Conservation (phyloP, 768 basidiomycete species). For the Punctularia strigosozonata region DNA sequence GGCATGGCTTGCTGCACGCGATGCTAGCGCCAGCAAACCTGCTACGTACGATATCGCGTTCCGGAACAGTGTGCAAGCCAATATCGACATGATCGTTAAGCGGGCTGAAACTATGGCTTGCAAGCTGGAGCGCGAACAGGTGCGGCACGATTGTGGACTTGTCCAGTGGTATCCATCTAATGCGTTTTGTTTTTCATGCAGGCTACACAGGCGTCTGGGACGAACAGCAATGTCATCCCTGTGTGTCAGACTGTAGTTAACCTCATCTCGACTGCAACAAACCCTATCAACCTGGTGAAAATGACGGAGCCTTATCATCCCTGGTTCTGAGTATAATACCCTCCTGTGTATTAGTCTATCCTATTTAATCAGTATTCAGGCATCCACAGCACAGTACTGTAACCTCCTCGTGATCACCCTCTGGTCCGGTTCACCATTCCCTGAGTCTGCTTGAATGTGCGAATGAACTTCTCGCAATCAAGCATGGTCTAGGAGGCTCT, state of each 20-base stretch:
- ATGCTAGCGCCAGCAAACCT: too few species aligned
- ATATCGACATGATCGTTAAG: constrained; percentile 63
- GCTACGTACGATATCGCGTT: constrained; percentile 45
- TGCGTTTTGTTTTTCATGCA: not conserved
- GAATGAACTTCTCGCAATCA: constrained; percentile 56
- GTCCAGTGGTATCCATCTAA: not conserved
- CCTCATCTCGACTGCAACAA: constrained; percentile 77
- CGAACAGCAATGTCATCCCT: too few species aligned
- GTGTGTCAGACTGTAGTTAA: constrained; percentile 76
- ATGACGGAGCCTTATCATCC: constrained; percentile 81
- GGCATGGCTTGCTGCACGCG: constrained; percentile 52
- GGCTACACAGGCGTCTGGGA: too few species aligned
- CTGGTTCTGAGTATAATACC: constrained; percentile 52
- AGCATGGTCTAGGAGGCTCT: constrained; percentile 53
- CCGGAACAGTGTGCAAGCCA: constrained; percentile 41
- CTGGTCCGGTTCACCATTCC: constrained; percentile 32
- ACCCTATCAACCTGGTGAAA: constrained; percentile 73
- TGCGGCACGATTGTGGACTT: constrained; percentile 17
- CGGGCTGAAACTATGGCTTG: constrained; percentile 78
- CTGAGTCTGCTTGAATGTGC: constrained; percentile 66
- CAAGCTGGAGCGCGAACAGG: constrained; percentile 78
- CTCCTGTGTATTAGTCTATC: not conserved
- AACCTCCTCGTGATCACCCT: constrained; percentile 7
- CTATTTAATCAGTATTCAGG: not conserved
- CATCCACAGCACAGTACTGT: constrained; percentile 5